Conservation (phyloP, 805 yeast genomes). For the Monosporozyma siamensis region DNA sequence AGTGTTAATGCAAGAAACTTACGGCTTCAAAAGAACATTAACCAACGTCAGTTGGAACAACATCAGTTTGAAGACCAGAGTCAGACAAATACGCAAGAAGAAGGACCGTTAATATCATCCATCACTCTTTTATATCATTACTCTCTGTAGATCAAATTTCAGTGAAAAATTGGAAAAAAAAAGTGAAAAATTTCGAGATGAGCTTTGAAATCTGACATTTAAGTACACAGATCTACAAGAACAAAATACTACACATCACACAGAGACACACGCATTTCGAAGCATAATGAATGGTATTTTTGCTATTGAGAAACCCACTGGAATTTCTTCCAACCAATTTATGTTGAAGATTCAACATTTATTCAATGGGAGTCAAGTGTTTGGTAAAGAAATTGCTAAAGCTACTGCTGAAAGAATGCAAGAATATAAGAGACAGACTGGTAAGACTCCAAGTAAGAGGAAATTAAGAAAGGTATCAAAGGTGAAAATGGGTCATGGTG, state of each 20-base stretch:
- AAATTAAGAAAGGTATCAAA: constrained; percentile 42
- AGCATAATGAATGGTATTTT: constrained; percentile 76
- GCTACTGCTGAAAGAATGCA: constrained; percentile 40
- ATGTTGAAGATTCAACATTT: constrained; percentile 55
- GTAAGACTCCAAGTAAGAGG: constrained; percentile 41
- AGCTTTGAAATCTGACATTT: not conserved
- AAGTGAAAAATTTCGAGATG: constrained; percentile 3
- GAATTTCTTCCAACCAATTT: constrained; percentile 70
- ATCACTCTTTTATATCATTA: too few species aligned
- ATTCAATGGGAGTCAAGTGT: constrained; percentile 51
- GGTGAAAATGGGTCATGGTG: constrained; percentile 96
- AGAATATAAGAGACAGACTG: constrained; percentile 31
- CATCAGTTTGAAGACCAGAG: constrained; percentile 41
- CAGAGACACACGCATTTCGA: not conserved
- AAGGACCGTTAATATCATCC: constrained; percentile 2
- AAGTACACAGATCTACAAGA: not conserved
- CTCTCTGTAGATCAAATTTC: too few species aligned
- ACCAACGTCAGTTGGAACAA: constrained; percentile 58
- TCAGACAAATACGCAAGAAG: constrained; percentile 35
- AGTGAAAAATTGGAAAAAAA: too few species aligned
- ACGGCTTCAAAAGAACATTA: constrained; percentile 34
- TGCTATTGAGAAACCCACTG: constrained; percentile 85
- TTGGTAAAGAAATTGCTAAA: constrained; percentile 43
- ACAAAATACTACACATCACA: not conserved
- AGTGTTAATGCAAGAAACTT: constrained; percentile 23